Conservation (phyloP, 768 basidiomycete species). For the Kwoniella botswanensis region DNA sequence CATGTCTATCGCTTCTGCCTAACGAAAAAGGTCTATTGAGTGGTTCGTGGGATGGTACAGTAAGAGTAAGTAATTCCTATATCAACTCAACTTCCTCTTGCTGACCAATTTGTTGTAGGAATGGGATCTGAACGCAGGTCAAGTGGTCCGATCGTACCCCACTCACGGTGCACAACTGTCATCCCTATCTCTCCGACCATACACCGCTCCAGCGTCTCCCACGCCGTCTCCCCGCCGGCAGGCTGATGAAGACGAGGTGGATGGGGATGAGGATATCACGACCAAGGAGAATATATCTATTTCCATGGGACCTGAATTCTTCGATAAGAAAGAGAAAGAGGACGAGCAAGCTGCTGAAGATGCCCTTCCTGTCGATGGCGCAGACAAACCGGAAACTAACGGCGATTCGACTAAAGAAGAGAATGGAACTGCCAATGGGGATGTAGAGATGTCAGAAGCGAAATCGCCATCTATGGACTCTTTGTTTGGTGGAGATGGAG, state of each 20-base stretch:
- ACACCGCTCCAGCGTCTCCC: constrained; percentile 49
- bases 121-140: constrained; percentile 96
- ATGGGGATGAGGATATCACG: background rate
- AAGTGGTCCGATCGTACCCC: constrained; percentile 73
- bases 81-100: background rate
- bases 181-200: constrained; percentile 76
- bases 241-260: constrained; percentile 8
- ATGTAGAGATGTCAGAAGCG: constrained; percentile 62
- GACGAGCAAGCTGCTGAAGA: constrained; percentile 9
- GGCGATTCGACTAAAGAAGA: background rate
- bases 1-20: constrained; percentile 77
- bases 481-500: constrained; percentile 70
- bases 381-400: background rate
- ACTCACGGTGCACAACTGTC: constrained; percentile 85
- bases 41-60: constrained; percentile 92
- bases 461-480: constrained; percentile 87
- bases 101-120: constrained; percentile 64
- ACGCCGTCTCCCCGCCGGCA: constrained; percentile 41
- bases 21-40: constrained; percentile 86
- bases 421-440: constrained; percentile 17
- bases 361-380: background rate
- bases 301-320: constrained; percentile 36
- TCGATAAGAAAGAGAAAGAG: constrained; percentile 18
- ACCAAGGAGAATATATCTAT: constrained; percentile 32
- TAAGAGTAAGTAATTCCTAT: constrained; percentile 66